Conservation (phyloP, 2,329 filamentous ascomycete species). For the Dissoconium aciculare region DNA sequence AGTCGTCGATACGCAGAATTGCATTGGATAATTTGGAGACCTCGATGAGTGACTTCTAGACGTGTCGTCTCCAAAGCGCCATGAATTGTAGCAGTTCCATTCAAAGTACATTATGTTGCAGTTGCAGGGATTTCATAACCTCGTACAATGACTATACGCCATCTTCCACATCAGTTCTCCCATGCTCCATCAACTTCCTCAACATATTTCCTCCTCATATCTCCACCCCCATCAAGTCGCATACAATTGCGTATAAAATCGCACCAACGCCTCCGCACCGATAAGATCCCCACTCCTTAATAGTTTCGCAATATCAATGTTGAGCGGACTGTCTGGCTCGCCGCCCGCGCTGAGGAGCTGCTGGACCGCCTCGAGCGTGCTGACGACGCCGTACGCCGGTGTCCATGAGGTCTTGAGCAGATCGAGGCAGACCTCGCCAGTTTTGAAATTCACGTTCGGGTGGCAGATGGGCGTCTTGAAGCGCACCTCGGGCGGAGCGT, state of each 20-base stretch:
- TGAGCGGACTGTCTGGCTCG: constrained; percentile 60
- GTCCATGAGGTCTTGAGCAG: constrained; percentile 66
- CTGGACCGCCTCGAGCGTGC: constrained; percentile 57
- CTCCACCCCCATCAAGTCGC: constrained; percentile 8
- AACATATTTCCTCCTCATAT: not conserved
- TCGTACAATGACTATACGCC: too few species aligned
- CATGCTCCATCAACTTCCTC: too few species aligned
- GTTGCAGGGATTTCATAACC: too few species aligned
- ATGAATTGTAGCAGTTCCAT: too few species aligned
- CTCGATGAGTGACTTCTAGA: too few species aligned
- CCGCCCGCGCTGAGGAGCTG: constrained; percentile 48
- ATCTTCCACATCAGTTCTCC: too few species aligned
- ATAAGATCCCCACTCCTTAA: constrained; percentile 52
- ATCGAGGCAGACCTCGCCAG: constrained; percentile 88
- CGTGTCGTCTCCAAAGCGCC: too few species aligned
- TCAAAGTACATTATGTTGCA: too few species aligned
- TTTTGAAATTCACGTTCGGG: constrained; percentile 59
- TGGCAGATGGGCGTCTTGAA: constrained; percentile 81
- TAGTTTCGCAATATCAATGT: constrained; percentile 62
- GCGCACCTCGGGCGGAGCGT: constrained; percentile 56
- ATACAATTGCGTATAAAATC: constrained; percentile 51
- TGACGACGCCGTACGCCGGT: constrained; percentile 66
- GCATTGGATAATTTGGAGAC: too few species aligned
- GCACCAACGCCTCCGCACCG: constrained; percentile 54
- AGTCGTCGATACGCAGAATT: too few species aligned